Conservation (phyloP, 805 yeast genomes). For the Barnettozyma siamensis region DNA sequence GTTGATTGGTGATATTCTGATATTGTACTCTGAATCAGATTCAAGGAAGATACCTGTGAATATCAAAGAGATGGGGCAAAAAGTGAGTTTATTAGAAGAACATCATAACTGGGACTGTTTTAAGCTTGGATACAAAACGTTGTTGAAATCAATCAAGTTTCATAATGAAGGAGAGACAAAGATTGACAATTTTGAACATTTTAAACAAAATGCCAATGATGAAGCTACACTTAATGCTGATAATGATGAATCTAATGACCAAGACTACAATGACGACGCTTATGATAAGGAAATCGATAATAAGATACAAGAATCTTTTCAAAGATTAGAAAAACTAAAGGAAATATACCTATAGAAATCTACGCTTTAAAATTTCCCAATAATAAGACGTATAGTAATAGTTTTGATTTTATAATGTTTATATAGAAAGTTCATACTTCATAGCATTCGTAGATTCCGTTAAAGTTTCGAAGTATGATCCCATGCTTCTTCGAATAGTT, state of each 20-base stretch:
- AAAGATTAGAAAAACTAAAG: slow-evolving; percentile 12
- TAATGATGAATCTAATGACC: too few relatives aligned
- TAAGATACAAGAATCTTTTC: slow-evolving; percentile 5
- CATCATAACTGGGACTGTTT: slow-evolving; percentile 8
- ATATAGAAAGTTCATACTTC: too few relatives aligned
- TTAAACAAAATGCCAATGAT: background rate
- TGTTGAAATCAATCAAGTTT: slow-evolving; percentile 1
- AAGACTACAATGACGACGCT: background rate
- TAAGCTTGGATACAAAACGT: background rate
- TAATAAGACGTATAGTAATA: background rate
- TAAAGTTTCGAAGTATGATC: background rate
- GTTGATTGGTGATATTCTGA: background rate
- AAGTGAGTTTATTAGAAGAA: slow-evolving; percentile 1
- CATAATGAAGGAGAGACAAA: background rate
- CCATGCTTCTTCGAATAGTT: too few relatives aligned
- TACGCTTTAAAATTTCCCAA: too few relatives aligned
- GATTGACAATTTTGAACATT: background rate
- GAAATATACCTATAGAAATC: slow-evolving; percentile 11
- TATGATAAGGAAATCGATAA: background rate
- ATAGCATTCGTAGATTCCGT: background rate
- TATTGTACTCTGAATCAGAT: slow-evolving; percentile 5
- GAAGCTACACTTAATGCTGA: too few relatives aligned
- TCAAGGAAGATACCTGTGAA: slow-evolving; percentile 1
- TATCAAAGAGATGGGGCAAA: background rate
- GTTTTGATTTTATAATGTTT: too few relatives aligned